phyloP scores from a whole-genome alignment of 2,329 filamentous ascomycete genomes.

The Furcasterigmium sp. region DNA sequence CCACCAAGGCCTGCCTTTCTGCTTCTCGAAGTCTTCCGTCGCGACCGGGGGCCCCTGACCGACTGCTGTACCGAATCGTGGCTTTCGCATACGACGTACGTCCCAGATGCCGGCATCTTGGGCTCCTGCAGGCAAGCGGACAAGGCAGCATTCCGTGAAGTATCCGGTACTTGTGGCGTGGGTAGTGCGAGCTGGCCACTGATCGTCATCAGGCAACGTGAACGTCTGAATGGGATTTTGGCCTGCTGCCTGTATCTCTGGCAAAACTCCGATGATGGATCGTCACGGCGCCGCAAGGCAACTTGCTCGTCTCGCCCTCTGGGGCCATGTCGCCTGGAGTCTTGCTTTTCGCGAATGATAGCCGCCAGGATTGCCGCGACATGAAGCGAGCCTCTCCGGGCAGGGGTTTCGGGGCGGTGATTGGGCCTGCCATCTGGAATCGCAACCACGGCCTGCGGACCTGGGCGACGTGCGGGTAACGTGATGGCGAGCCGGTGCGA shows the following conservation, averaged over 20 bases:
- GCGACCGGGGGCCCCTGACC: not conserved
- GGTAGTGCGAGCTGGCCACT: not conserved
- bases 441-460: too few relatives aligned
- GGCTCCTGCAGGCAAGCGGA: not conserved
- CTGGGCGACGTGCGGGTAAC: constrained; percentile 25
- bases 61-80: constrained; percentile 5
- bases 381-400: constrained; percentile 17
- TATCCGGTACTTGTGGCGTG: constrained; percentile 10
- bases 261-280: not conserved
- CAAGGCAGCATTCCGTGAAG: too few relatives aligned
- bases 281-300: too few relatives aligned
- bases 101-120: constrained; percentile 9
- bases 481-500: constrained; percentile 24
- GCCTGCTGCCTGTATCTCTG: not conserved
- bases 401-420: constrained; percentile 24
- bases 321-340: not conserved
- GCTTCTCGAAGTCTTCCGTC: not conserved
- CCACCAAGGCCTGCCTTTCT: not conserved
- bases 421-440: too few relatives aligned
- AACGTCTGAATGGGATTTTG: not conserved
- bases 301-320: too few relatives aligned
- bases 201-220: constrained; percentile 3
- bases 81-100: constrained; percentile 3
- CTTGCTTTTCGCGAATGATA: constrained; percentile 23
- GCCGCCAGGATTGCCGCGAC: constrained; percentile 23